phyloP scores from a whole-genome alignment of 164 flowering plant genomes.

The Kalanchoe fedtschenkoi region DNA sequence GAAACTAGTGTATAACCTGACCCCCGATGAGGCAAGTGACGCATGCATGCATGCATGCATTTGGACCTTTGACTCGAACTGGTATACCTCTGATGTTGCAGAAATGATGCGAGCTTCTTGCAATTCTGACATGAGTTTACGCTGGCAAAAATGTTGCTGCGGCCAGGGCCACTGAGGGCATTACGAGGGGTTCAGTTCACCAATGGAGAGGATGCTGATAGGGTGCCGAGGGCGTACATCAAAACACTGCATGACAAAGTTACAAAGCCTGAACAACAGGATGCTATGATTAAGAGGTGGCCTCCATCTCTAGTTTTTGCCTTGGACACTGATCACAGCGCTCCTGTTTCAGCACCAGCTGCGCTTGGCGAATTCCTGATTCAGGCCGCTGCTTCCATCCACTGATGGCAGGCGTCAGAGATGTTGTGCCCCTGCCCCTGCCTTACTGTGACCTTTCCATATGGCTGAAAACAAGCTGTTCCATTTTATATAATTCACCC shows the following conservation, averaged over 20 bases:
- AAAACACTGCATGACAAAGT: conserved; percentile 9
- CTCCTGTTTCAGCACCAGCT: conserved; percentile 9
- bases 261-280: conserved; percentile 10
- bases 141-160: conserved; percentile 10
- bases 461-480: too few relatives aligned
- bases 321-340: conserved; percentile 12
- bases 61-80: too few relatives aligned
- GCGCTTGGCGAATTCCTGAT: conserved; percentile 7
- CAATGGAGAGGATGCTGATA: conserved; percentile 4
- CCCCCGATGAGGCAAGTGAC: conserved; percentile 19
- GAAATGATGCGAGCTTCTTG: not conserved
- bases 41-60: too few relatives aligned
- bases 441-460: too few relatives aligned
- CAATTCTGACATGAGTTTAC: conserved; percentile 4
- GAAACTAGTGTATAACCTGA: conserved; percentile 11
- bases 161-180: conserved; percentile 10
- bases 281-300: conserved; percentile 14
- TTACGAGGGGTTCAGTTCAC: conserved; percentile 1
- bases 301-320: conserved; percentile 8
- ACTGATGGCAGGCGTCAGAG: too few relatives aligned
- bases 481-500: too few relatives aligned
- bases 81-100: too few relatives aligned
- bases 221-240: conserved; percentile 11
- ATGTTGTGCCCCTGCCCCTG: too few relatives aligned
- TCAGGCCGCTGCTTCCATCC: not conserved